Evolutionary conservation across 2,329 filamentous ascomycete species (phyloP).

Genomic region (Pseudogymnoascus sp.): DNA sequence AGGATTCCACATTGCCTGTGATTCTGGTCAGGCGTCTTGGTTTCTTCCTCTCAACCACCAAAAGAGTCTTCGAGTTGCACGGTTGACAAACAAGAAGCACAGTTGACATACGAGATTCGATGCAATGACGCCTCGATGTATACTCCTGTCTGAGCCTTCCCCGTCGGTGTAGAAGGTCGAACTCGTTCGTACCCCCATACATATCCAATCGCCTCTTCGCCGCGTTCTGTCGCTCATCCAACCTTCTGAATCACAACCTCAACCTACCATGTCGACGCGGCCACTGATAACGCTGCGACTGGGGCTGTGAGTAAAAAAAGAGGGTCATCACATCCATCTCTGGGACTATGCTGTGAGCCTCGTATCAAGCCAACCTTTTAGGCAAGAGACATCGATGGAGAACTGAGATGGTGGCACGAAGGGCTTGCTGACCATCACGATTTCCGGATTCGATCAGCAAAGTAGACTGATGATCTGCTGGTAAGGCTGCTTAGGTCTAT

Average conservation of each 20-base stretch:
- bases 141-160: neutral
- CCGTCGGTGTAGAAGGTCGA: neutral
- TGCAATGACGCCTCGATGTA: neutral
- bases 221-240: neutral
- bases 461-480: neutral
- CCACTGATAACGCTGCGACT: neutral
- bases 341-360: neutral
- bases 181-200: neutral
- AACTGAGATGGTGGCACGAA: neutral
- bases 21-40: neutral
- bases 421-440: neutral
- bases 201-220: neutral
- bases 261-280: neutral
- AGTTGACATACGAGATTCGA: neutral
- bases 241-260: neutral
- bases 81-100: neutral
- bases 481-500: neutral
- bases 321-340: neutral
- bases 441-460: neutral
- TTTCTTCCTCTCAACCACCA: neutral
- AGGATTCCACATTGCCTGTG: neutral
- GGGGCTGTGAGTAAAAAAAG: neutral
- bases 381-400: neutral
- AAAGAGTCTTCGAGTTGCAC: neutral
- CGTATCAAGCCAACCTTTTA: neutral